These are phyloP conservation scores for Paraphysoderma sedebokerense DNA, from an alignment of 371 early-diverging fungal genomes.

Conservation along the genomic window DNA sequence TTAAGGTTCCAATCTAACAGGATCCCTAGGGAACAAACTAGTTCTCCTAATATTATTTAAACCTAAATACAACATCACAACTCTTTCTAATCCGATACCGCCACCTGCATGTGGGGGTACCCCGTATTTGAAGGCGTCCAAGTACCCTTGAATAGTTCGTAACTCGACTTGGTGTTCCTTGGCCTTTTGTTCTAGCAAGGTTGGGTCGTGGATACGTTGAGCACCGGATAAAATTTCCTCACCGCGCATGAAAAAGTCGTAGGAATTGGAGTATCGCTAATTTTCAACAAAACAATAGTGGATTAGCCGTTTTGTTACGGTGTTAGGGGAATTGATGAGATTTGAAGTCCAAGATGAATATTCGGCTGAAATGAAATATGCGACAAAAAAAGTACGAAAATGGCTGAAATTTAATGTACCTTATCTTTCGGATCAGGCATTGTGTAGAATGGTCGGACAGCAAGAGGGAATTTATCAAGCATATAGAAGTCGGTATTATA, in stretches of 20 bases:
- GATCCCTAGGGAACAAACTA: constrained; percentile 98
- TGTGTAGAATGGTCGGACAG: constrained; percentile 98
- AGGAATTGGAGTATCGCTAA: constrained; percentile 92
- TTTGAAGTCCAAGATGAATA: too few relatives aligned
- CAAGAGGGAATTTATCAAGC: constrained; percentile 97
- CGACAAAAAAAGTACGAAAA: neutral
- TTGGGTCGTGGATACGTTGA: constrained; percentile 95
- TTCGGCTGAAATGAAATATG: neutral
- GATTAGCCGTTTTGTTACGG: too few relatives aligned
- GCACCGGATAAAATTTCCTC: constrained; percentile 99
- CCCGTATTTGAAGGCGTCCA: constrained; percentile 97
- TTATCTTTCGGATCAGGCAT: constrained; percentile 85
- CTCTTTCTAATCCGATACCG: constrained; percentile 96
- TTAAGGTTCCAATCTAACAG: constrained; percentile 90
- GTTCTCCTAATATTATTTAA: constrained; percentile 93
- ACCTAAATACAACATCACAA: constrained; percentile 93
- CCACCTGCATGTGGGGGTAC: constrained; percentile 99
- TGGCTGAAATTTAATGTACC: constrained; percentile 8
- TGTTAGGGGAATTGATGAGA: too few relatives aligned
- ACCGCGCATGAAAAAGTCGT: constrained; percentile 99
- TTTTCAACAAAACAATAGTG: too few relatives aligned
- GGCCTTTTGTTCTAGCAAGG: constrained; percentile 65
- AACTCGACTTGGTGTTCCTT: constrained; percentile 66
- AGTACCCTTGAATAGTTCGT: constrained; percentile 76
- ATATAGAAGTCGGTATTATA: constrained; percentile 98